A percentile compares a stretch with the other conserved stretches of the same genome.
phyloP scores from a whole-genome alignment of 2,329 filamentous ascomycete species.

The Endothia cerciana region DNA sequence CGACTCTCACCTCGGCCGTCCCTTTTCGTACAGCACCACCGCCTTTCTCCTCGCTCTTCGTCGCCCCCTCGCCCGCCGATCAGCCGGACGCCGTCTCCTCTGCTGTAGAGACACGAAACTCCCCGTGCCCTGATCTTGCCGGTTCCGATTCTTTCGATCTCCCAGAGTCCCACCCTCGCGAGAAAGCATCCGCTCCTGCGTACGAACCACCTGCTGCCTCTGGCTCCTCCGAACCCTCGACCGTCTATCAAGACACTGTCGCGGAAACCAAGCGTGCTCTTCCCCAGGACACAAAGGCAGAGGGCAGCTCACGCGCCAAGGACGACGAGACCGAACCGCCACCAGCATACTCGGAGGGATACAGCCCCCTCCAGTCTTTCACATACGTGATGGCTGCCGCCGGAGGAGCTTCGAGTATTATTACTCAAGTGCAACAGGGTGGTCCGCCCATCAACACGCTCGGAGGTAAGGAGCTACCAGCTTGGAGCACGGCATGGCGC shows the following conservation, averaged over 20 bases:
- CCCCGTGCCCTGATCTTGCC: slow-evolving; percentile 43
- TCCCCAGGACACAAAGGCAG: slow-evolving; percentile 78
- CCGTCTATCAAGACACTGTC: slow-evolving; percentile 53
- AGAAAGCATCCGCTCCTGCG: slow-evolving; percentile 52
- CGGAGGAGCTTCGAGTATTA: slow-evolving; percentile 96
- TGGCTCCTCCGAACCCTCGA: slow-evolving; percentile 42
- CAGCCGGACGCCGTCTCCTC: slow-evolving; percentile 37
- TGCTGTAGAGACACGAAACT: slow-evolving; percentile 42
- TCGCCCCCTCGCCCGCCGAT: slow-evolving; percentile 37
- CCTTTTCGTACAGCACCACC: slow-evolving; percentile 52
- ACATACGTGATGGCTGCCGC: slow-evolving; percentile 97
- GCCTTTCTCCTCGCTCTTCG: slow-evolving; percentile 65
- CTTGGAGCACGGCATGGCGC: background rate
- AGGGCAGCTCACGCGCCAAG: slow-evolving; percentile 67
- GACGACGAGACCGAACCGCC: slow-evolving; percentile 87
- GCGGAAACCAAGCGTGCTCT: slow-evolving; percentile 85
- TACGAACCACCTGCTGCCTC: slow-evolving; percentile 52
- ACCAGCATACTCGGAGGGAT: slow-evolving; percentile 93
- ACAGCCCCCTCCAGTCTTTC: slow-evolving; percentile 89
- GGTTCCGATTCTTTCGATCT: slow-evolving; percentile 36
- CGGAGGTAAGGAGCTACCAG: slow-evolving; percentile 63
- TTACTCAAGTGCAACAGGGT: slow-evolving; percentile 97
- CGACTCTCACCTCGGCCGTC: slow-evolving; percentile 38
- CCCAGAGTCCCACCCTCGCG: slow-evolving; percentile 37
- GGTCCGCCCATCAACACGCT: slow-evolving; percentile 87